Conservation (phyloP, 129 eudicot species). For the Kitagawia praeruptora region DNA sequence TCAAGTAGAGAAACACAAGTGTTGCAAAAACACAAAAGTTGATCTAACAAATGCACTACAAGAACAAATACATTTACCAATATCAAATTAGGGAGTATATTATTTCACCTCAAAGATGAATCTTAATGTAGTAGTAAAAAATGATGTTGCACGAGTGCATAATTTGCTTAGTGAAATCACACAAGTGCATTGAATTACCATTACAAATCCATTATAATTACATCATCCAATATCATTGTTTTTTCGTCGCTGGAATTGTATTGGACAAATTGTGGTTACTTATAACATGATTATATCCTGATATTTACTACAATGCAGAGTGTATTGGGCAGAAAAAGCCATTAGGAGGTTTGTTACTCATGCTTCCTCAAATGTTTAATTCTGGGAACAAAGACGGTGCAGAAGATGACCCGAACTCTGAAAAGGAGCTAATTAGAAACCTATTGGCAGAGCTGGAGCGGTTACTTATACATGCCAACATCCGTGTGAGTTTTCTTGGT, state of each 20-base stretch:
- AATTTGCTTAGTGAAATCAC: neutral
- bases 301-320: constrained; percentile 57
- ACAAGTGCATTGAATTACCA: neutral
- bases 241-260: neutral
- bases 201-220: neutral
- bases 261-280: neutral
- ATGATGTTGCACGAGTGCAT: neutral
- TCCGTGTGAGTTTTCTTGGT: constrained; percentile 56
- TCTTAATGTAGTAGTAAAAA: neutral
- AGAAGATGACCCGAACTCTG: constrained; percentile 30
- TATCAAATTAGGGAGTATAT: neutral
- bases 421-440: constrained; percentile 29
- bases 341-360: constrained; percentile 77
- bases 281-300: constrained; percentile 3
- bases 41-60: neutral
- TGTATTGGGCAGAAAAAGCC: constrained; percentile 79
- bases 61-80: neutral
- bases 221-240: neutral
- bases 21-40: neutral
- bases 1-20: neutral
- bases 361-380: constrained; percentile 64
- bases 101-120: no score
- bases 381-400: constrained; percentile 28
- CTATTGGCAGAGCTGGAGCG: constrained; percentile 62
- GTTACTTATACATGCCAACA: constrained; percentile 61